These are phyloP conservation scores for Cicer cuneatum DNA, from an alignment of 306 rosid species.

Conservation along the genomic window DNA sequence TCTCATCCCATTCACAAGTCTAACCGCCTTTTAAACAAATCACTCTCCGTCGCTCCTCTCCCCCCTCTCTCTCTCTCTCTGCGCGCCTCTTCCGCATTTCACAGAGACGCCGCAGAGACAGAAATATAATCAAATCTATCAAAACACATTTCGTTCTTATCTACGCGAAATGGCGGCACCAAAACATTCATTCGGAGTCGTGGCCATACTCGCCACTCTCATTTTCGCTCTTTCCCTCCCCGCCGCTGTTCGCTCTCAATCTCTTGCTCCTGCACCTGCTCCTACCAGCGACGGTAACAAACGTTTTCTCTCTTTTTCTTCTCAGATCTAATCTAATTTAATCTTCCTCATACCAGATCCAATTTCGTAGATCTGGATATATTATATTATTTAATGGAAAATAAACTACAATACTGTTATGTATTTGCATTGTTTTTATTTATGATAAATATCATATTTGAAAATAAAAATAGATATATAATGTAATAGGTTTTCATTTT, in stretches of 20 bases:
- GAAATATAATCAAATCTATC: neutral
- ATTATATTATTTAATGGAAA: neutral
- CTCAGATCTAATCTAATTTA: slow-evolving; percentile 23
- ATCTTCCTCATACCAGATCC: neutral
- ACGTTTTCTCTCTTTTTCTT: neutral
- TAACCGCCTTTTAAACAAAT: slow-evolving; percentile 37
- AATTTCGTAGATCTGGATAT: slow-evolving; percentile 22
- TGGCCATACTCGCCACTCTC: slow-evolving; percentile 53
- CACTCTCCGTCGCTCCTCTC: slow-evolving; percentile 25
- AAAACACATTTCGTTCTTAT: neutral
- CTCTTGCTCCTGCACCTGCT: slow-evolving; percentile 66
- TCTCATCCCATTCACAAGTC: slow-evolving; percentile 17
- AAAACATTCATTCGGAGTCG: slow-evolving; percentile 46
- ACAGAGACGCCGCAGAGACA: neutral
- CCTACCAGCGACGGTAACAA: slow-evolving; percentile 73
- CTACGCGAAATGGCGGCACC: slow-evolving; percentile 43
- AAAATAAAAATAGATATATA: neutral
- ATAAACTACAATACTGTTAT: too few relatives aligned
- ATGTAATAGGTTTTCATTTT: neutral
- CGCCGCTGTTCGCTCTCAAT: slow-evolving; percentile 56
- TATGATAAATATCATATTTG: neutral
- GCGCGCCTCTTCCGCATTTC: slow-evolving; percentile 42
- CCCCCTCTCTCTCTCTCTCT: slow-evolving; percentile 39
- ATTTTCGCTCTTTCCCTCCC: slow-evolving; percentile 57
- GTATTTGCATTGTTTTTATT: neutral